Percentiles rank a stretch among this genome's conserved stretches.
Evolutionary conservation across 163 green algal species (phyloP).

Genomic region (Chlorella variabilis): DNA sequence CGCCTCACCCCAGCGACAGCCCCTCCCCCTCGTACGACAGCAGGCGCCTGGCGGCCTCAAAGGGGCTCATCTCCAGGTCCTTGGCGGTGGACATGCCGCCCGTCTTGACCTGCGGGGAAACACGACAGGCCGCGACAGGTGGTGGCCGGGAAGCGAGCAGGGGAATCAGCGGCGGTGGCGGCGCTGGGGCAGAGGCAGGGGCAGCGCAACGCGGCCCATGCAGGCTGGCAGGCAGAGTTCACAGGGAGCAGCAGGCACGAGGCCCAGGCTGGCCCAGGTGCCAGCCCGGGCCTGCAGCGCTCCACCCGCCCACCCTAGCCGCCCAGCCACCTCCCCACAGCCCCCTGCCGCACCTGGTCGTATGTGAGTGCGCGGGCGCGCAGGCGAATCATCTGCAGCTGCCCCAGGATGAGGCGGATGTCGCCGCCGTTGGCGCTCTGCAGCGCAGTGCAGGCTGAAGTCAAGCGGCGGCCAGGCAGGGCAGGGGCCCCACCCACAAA

Average conservation of each 20-base stretch:
- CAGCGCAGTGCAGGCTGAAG: neutral
- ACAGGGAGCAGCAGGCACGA: no score
- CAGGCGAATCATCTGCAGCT: constrained; percentile 91
- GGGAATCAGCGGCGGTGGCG: neutral
- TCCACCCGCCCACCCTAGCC: no score
- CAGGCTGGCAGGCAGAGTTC: no score
- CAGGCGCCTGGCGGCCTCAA: constrained; percentile 84
- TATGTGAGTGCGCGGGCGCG: constrained; percentile 70
- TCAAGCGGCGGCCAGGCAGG: neutral
- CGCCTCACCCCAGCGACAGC: constrained; percentile 62
- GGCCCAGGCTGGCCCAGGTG: no score
- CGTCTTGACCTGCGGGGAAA: constrained; percentile 48
- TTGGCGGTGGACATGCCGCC: constrained; percentile 63
- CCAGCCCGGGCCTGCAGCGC: no score
- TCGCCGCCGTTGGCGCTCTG: constrained; percentile 87
- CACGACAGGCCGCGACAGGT: no score
- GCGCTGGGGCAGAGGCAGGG: neutral
- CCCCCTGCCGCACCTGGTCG: constrained; percentile 65
- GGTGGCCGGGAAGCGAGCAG: no score
- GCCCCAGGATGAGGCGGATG: constrained; percentile 92
- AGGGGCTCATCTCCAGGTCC: constrained; percentile 92
- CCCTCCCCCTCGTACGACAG: constrained; percentile 57
- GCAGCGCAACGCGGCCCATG: no score
- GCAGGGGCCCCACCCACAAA: no score
- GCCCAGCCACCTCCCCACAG: no score